Conservation (phyloP, 192 early-diverging fungal species). For the Irineochytrium annulatum region DNA sequence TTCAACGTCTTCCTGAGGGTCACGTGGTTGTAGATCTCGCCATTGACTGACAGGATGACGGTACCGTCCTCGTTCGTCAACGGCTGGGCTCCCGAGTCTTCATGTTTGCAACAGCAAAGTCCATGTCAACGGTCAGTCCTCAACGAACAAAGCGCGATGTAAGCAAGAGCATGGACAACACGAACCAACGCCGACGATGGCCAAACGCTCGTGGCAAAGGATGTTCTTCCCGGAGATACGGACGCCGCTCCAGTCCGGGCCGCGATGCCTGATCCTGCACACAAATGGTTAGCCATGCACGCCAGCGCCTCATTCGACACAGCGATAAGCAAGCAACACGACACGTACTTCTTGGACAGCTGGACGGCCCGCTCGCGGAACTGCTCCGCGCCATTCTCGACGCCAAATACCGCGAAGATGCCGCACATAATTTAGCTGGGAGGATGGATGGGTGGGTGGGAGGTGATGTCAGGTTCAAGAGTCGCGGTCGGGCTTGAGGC, state of each 20-base stretch:
- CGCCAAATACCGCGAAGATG: conserved; percentile 93
- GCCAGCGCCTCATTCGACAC: background rate
- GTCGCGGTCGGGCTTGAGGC: too few relatives aligned
- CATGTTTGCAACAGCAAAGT: background rate
- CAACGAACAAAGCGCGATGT: background rate
- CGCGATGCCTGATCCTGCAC: conserved; percentile 85
- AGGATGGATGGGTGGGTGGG: too few relatives aligned
- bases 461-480: too few relatives aligned
- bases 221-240: conserved; percentile 76
- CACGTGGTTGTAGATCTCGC: conserved; percentile 99
- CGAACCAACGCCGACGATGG: conserved; percentile 95
- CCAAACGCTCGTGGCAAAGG: conserved; percentile 94
- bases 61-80: conserved; percentile 87
- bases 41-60: conserved; percentile 89
- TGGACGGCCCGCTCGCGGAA: conserved; percentile 81
- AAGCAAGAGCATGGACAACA: conserved; percentile 13
- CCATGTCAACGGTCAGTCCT: too few relatives aligned
- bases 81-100: conserved; percentile 93
- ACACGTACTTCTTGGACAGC: conserved; percentile 78
- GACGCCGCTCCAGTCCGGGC: conserved; percentile 98
- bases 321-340: background rate
- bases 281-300: background rate
- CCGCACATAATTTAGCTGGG: conserved; percentile 96
- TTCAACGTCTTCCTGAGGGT: conserved; percentile 72
- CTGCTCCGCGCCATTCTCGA: conserved; percentile 66